Conservation (phyloP, 2,329 filamentous ascomycete species). For the Calycina herbarum region DNA sequence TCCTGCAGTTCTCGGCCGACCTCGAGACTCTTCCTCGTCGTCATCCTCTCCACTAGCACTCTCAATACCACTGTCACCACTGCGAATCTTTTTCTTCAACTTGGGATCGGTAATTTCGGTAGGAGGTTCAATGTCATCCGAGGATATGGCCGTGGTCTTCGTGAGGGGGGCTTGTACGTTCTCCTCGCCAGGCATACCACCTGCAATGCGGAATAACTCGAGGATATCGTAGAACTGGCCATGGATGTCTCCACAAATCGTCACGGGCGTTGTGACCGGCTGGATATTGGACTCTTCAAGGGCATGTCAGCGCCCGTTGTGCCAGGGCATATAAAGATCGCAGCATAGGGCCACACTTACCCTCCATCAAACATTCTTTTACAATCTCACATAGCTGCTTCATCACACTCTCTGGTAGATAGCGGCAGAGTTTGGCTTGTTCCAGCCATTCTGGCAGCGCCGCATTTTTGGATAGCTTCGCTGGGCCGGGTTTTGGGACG, state of each 20-base stretch:
- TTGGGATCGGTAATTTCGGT: constrained; percentile 86
- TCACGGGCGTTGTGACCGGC: constrained; percentile 94
- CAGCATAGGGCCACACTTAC: constrained; percentile 49
- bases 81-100: constrained; percentile 80
- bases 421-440: constrained; percentile 95
- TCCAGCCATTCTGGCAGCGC: constrained; percentile 95
- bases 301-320: constrained; percentile 25
- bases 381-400: constrained; percentile 98
- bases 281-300: constrained; percentile 91
- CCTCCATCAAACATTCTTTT: constrained; percentile 98
- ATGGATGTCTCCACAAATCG: constrained; percentile 96
- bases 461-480: constrained; percentile 77
- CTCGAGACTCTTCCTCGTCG: constrained; percentile 50
- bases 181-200: constrained; percentile 89
- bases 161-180: constrained; percentile 68
- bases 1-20: constrained; percentile 45
- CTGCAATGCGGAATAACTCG: constrained; percentile 93
- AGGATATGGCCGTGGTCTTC: constrained; percentile 73
- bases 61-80: constrained; percentile 50
- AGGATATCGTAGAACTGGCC: constrained; percentile 98
- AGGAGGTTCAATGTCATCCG: constrained; percentile 90
- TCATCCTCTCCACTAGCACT: constrained; percentile 52
- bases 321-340: background rate
- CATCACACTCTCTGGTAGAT: constrained; percentile 94
- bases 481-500: constrained; percentile 87